Evolutionary conservation across 805 yeast species (phyloP).

Genomic region (Candida corydali): DNA sequence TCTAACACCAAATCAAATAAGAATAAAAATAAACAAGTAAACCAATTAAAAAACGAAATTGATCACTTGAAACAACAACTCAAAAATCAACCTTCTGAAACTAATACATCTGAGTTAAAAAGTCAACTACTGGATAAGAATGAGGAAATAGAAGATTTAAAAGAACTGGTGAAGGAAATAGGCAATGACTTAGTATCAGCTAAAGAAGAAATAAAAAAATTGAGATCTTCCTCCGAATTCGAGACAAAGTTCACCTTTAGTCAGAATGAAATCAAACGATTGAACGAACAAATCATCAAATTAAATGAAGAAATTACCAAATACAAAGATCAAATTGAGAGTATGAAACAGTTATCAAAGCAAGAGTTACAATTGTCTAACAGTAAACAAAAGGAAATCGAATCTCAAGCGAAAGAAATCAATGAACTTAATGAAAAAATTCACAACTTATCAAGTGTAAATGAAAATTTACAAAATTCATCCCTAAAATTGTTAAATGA

Average conservation of each 20-base stretch:
- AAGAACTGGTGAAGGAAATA: slow-evolving; percentile 71
- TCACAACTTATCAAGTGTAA: slow-evolving; percentile 34
- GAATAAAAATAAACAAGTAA: slow-evolving; percentile 1
- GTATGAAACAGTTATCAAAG: too few species aligned
- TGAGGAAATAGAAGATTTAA: slow-evolving; percentile 65
- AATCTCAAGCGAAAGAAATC: too few species aligned
- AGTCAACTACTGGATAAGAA: slow-evolving; percentile 34
- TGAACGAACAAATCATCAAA: background rate
- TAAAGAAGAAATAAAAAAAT: slow-evolving; percentile 50
- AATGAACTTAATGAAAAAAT: slow-evolving; percentile 33
- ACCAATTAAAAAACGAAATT: slow-evolving; percentile 1
- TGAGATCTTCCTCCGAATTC: slow-evolving; percentile 1
- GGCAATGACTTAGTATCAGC: slow-evolving; percentile 79
- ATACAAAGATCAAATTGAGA: too few species aligned
- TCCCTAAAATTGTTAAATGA: slow-evolving; percentile 33
- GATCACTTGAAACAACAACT: slow-evolving; percentile 4
- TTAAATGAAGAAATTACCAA: too few species aligned
- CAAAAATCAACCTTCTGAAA: too few species aligned
- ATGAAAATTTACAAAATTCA: slow-evolving; percentile 34
- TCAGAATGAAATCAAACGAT: background rate
- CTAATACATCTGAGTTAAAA: slow-evolving; percentile 8
- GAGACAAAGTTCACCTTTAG: background rate
- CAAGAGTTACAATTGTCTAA: too few species aligned
- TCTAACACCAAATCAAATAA: too few species aligned
- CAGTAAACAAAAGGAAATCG: slow-evolving; percentile 35